These are phyloP conservation scores for Neurospora sp. DNA, from an alignment of 495 filamentous ascomycete genomes.

Conservation along the genomic window DNA sequence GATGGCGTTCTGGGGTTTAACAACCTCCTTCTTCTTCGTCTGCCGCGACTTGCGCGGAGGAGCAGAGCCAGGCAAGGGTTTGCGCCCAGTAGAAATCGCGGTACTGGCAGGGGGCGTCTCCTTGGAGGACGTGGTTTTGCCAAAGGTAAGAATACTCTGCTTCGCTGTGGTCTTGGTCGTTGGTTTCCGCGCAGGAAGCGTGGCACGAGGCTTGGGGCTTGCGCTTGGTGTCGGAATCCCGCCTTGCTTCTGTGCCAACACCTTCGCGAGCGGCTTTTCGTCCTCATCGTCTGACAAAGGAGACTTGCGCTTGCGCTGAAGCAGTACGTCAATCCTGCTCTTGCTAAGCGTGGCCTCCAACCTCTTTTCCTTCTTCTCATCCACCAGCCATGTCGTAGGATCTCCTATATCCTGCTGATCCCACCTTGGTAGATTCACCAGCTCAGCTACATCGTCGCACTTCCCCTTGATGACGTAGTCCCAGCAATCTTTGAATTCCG, in stretches of 20 bases:
- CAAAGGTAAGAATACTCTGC: conserved; percentile 30
- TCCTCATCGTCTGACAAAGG: conserved; percentile 13
- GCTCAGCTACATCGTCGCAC: conserved; percentile 76
- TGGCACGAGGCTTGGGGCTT: conserved; percentile 43
- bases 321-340: conserved; percentile 28
- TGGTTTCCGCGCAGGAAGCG: conserved; percentile 28
- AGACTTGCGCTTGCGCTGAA: conserved; percentile 24
- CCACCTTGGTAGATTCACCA: conserved; percentile 66
- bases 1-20: conserved; percentile 26
- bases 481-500: conserved; percentile 85
- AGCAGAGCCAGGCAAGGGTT: conserved; percentile 8
- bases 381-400: conserved; percentile 25
- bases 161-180: conserved; percentile 19
- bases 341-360: conserved; percentile 21
- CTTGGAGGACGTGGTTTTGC: conserved; percentile 4
- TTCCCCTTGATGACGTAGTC: conserved; percentile 80
- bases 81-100: conserved; percentile 6
- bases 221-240: conserved; percentile 58
- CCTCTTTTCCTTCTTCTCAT: conserved; percentile 28
- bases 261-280: conserved; percentile 10
- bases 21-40: conserved; percentile 25
- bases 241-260: conserved; percentile 9
- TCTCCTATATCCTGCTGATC: conserved; percentile 48
- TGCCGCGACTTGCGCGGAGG: conserved; percentile 25
- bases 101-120: conserved; percentile 4